Evolutionary conservation across 306 rosid species (phyloP), one percentile per base, ranked within the genome.

Genomic region (Gillenia trifoliata): DNA sequence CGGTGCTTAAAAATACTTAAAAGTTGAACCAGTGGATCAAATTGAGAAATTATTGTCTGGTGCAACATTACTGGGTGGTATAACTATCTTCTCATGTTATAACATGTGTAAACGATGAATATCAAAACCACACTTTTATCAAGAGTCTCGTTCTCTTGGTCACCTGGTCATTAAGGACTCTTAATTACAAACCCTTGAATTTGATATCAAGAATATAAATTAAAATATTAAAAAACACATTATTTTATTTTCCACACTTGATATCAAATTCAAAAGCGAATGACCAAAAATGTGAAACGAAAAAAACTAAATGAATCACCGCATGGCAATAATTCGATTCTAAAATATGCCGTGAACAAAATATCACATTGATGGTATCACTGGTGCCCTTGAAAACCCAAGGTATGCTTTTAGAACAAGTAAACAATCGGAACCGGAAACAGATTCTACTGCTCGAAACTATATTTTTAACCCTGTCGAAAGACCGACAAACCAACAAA

Each of bases 401-500:
- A 71, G 67, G 72, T 28, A 38, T 22, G 77, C 73, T 25, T 25
- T 8, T 20, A 56, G 30, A 60, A 60, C 68, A 72, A 61, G 79
- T 78, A 66, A 81, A 22, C 36, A 62, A 28, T 62, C 33, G 40
- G 12, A 55, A 60, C 49, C 12, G 17, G 16, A 23, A 60, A 74
- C 26, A 30, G 60, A 31, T 54, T 22, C 29, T 47, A 77, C 29
- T 29, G 52, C 60, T 67, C 60, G 12, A 30, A 73, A 77, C 34
- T 20, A 64, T 45, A 1, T 36, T 68, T 31, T 5, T 60, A 5
- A 45, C 64, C 56, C 78, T 81, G 76, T 79, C 45, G 60, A 82
- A 81, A 54, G 78, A 79, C 78, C 55, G 78, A 79, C 79, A 80
- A 59, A 38, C 40, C 75, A 79, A 70, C 71, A 75, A 55, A 59